These are phyloP conservation scores for Albugo laibachii DNA, from an alignment of 352 stramenopile genomes.

Conservation along the genomic window DNA sequence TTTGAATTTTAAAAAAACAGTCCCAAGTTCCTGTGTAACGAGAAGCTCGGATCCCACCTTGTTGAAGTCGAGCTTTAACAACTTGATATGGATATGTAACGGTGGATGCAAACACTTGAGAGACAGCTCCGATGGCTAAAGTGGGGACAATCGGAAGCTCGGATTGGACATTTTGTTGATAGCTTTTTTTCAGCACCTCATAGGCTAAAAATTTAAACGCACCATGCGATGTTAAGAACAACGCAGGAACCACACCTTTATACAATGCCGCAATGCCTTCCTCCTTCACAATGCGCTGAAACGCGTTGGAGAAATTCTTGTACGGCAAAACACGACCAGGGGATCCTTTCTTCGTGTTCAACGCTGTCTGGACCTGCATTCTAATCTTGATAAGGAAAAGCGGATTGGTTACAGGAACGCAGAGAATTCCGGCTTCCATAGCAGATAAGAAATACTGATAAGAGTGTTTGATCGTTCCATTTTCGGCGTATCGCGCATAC, in stretches of 20 bases:
- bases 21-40: conserved; percentile 84
- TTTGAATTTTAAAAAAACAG: conserved; percentile 79
- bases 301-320: conserved; percentile 72
- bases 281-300: conserved; percentile 85
- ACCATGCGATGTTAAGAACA: conserved; percentile 93
- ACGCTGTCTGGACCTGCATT: conserved; percentile 81
- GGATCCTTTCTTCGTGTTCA: conserved; percentile 17
- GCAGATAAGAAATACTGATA: conserved; percentile 71
- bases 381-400: conserved; percentile 97
- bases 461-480: conserved; percentile 37
- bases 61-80: conserved; percentile 91
- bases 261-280: conserved; percentile 90
- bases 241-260: conserved; percentile 86
- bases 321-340: conserved; percentile 41
- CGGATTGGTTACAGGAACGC: conserved; percentile 94
- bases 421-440: conserved; percentile 69
- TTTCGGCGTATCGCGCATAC: conserved; percentile 47
- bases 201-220: conserved; percentile 88
- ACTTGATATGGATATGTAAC: conserved; percentile 93
- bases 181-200: conserved; percentile 42
- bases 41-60: conserved; percentile 51
- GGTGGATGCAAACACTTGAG: conserved; percentile 63
- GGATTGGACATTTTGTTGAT: conserved; percentile 30
- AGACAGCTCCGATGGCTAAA: conserved; percentile 56
- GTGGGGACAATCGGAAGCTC: conserved; percentile 54